These are phyloP conservation scores for Collybia sordida DNA, from an alignment of 768 basidiomycete species.

Conservation along the genomic window DNA sequence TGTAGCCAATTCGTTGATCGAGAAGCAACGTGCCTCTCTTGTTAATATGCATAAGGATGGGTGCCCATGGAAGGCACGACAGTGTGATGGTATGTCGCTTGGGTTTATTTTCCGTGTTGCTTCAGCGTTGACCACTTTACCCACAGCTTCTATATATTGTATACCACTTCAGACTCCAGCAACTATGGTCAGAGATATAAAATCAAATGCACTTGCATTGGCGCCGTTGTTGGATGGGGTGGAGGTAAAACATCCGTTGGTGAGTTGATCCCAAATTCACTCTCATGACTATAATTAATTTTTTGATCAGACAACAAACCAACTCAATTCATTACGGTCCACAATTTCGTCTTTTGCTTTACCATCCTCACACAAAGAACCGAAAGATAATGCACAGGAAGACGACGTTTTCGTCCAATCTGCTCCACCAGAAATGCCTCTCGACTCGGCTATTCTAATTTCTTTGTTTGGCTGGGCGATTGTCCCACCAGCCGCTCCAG, in stretches of 20 bases:
- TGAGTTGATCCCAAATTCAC: constrained; percentile 31
- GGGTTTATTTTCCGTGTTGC: not conserved
- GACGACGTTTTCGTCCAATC: constrained; percentile 15
- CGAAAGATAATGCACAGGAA: not conserved
- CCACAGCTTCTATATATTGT: constrained; percentile 66
- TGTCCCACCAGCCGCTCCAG: constrained; percentile 32
- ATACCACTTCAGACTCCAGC: constrained; percentile 69
- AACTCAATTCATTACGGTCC: constrained; percentile 52
- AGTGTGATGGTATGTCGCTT: constrained; percentile 67
- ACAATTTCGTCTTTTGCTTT: constrained; percentile 40
- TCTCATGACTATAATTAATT: not conserved
- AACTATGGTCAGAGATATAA: constrained; percentile 62
- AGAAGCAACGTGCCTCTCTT: constrained; percentile 67
- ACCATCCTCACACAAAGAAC: not conserved
- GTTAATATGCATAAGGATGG: constrained; percentile 76
- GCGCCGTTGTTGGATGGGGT: constrained; percentile 54
- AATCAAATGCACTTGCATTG: constrained; percentile 49
- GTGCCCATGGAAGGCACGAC: constrained; percentile 81
- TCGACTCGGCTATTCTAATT: constrained; percentile 42
- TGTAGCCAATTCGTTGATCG: constrained; percentile 66
- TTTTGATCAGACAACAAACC: constrained; percentile 51
- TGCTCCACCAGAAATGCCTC: constrained; percentile 9
- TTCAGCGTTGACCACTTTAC: not conserved
- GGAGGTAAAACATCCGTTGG: constrained; percentile 71
- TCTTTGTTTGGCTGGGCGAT: constrained; percentile 54